Percentiles rank a stretch among this genome's conserved stretches.
Evolutionary conservation across 2,329 filamentous ascomycete genomes (phyloP).

Genomic region (Dactylella cylindrospora): DNA sequence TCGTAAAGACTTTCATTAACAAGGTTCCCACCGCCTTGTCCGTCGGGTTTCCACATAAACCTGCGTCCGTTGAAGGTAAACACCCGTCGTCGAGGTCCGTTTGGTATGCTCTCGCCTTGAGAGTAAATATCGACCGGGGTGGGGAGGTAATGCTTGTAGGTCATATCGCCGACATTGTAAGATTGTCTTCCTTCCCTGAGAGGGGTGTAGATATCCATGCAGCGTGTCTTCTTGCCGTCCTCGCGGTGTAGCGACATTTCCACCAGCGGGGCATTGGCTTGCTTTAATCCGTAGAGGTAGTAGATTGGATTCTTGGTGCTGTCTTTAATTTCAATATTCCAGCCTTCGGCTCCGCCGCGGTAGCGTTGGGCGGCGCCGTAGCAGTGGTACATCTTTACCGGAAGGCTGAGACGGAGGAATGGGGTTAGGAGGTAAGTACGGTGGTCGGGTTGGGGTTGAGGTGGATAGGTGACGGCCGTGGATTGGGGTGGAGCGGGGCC

Average conservation of each 20-base stretch:
- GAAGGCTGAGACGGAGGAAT: slow-evolving; percentile 24
- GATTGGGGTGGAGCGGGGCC: no score
- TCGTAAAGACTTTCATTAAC: slow-evolving; percentile 38
- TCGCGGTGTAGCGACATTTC: slow-evolving; percentile 43
- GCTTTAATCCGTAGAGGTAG: slow-evolving; percentile 39
- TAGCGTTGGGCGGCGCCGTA: slow-evolving; percentile 37
- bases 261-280: slow-evolving; percentile 28
- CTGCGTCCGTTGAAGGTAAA: slow-evolving; percentile 39
- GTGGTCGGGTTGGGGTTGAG: slow-evolving; percentile 9
- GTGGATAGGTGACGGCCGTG: slow-evolving; percentile 8
- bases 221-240: slow-evolving; percentile 38
- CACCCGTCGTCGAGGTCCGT: slow-evolving; percentile 26
- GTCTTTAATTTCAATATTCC: slow-evolving; percentile 43
- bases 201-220: slow-evolving; percentile 39
- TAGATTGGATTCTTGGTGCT: slow-evolving; percentile 40
- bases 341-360: slow-evolving; percentile 36
- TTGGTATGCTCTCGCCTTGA: slow-evolving; percentile 27
- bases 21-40: slow-evolving; percentile 11
- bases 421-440: slow-evolving; percentile 38
- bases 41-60: slow-evolving; percentile 40
- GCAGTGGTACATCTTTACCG: slow-evolving; percentile 42
- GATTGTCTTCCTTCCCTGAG: slow-evolving; percentile 28
- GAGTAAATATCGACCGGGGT: slow-evolving; percentile 37
- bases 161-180: slow-evolving; percentile 33
- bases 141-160: slow-evolving; percentile 38